Base-by-base conservation (phyloP, 2,329 filamentous ascomycete species). In the Chrysoporthe deuterocubensis region DNA sequence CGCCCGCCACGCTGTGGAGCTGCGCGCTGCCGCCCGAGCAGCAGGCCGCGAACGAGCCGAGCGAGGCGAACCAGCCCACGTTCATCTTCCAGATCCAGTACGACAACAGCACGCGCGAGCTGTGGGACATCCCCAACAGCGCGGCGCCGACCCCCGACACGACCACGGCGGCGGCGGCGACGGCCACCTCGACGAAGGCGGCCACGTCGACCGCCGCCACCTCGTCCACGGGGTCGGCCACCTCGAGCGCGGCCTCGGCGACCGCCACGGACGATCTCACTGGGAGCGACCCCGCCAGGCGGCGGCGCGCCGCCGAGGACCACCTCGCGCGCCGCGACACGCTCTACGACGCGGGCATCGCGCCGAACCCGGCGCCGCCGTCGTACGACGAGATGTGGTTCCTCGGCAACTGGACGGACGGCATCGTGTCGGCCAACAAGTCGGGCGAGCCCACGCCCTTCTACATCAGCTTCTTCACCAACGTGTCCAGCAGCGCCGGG, bases 391-490 rank as follows among this genome's bases (percentile, higher is more conserved):
- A 98, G 69, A 90, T 93, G 78, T 85, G 82, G 70, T 97, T 97
- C 74, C 78, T 97, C 8, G 94, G 94, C 4, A 92, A 94, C 75
- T 94, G 92, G 0, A 97, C 94, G 0, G 95, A 98, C 74, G 85
- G 86, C 0, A 88, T 92, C 70, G 82, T 85, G 14, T 84, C 85
- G 0, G 74, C 85, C 54, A 80, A 89, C 4, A 97, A 82, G 77
- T 89, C 90, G 0, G 94, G 94, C 71, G 94, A 97, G 79, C 86
- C 90, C 9, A 96, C 95, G 0, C 94, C 95, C 0, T 97, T 97
- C 78, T 97, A 91, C 77, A 91, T 97, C 72, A 93, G 89, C 40
- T 84, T 97, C 65, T 80, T 94, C 13, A 77, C 81, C 4, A 83
- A 85, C 0, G 70, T 78, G 18, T 78, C 82, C 59, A 74, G 77